A percentile compares a stretch with the other conserved stretches of the same genome.
Conservation (phyloP, 768 basidiomycete genomes). For the Phaffia tasmanica region DNA sequence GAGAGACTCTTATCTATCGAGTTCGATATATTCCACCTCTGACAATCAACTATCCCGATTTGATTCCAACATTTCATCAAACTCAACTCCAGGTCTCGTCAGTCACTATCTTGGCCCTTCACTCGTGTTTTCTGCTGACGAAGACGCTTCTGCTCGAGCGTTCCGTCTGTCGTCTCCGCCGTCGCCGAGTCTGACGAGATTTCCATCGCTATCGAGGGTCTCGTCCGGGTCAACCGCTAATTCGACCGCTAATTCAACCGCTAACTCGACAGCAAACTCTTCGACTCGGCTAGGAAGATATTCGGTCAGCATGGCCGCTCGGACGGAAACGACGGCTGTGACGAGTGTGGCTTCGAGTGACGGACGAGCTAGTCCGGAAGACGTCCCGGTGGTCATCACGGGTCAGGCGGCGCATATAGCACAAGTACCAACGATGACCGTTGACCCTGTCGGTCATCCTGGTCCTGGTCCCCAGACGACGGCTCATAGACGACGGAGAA, state of each 20-base stretch:
- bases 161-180: not conserved
- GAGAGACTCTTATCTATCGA: constrained; percentile 1
- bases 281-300: not conserved
- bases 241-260: not conserved
- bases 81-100: no score
- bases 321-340: constrained; percentile 4
- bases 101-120: no score
- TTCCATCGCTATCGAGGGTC: not conserved
- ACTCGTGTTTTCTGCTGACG: not conserved
- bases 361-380: not conserved
- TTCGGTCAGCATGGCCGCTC: no score
- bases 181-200: not conserved
- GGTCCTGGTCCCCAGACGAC: not conserved
- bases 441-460: not conserved
- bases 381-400: not conserved
- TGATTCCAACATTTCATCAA: constrained; percentile 3
- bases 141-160: not conserved
- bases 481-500: constrained; percentile 1
- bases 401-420: constrained; percentile 24
- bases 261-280: constrained; percentile 2
- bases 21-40: constrained; percentile 9
- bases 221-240: not conserved
- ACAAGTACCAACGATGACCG: not conserved
- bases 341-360: constrained; percentile 11
- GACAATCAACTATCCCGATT: constrained; percentile 11